Base-by-base conservation (phyloP, 2,329 filamentous ascomycete species). In the Nemania sp. region DNA sequence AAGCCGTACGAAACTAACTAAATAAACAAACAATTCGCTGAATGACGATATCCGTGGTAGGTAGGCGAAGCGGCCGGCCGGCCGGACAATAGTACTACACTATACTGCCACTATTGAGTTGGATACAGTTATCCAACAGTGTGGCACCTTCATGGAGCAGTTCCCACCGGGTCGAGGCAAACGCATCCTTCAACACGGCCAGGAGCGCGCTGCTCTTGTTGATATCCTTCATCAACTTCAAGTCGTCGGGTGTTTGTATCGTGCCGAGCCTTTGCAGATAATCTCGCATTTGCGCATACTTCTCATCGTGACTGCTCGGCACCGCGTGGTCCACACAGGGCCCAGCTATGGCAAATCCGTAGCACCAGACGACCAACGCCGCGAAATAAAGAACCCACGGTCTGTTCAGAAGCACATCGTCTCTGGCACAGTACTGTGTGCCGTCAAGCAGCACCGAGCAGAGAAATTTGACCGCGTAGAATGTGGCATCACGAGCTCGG, bases 301-400 rank as follows among this genome's bases (percentile, higher is more conserved):
- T 88, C 64, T 91, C 88, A 13, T 87, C 83, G 50, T 82, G 81
- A 1, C 81, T 88, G 39, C 74, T 75, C 57, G 90, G 85, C 18
- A 78, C 77, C 67, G 76, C 81, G 52, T 77, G 71, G 3, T 75
- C 77, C 6, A 82, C 78, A 59, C 90, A 85, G 0, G 92, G 85
- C 0, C 95, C 95, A 68, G 98, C 95, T 18, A 96, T 80, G 0
- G 94, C 92, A 72, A 88, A 97, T 2, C 93, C 94, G 70, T 98
- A 99, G 62, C 88, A 92, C 95, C 95, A 99, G 1, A 98, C 90
- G 20, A 97, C 91, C 13, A 99, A 82, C 0, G 89, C 88, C 0
- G 95, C 91, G 72, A 97, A 96, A 76, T 97, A 99, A 53, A 98
- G 80, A 11, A 97, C 92, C 94, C 95, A 99, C 0, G 94, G 91